Evolutionary conservation across 768 basidiomycete genomes (phyloP).

Genomic region (Mycena vitilis): DNA sequence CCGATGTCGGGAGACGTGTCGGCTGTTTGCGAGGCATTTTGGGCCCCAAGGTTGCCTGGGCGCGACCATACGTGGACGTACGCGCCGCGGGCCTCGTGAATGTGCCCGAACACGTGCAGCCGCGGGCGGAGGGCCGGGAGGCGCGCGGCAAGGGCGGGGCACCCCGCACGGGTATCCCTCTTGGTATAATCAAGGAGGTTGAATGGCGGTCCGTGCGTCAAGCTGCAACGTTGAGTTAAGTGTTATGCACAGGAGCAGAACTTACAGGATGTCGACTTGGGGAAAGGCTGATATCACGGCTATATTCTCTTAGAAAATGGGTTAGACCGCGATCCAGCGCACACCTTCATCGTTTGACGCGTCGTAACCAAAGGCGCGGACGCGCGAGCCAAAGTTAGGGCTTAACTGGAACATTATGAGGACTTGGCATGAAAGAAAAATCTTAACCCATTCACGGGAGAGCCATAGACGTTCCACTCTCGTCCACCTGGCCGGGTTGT

Average conservation of each 20-base stretch:
- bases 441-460: slow-evolving; percentile 59
- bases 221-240: slow-evolving; percentile 37
- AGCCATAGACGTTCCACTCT: slow-evolving; percentile 71
- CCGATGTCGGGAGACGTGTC: not conserved
- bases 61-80: slow-evolving; percentile 53
- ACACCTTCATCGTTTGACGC: slow-evolving; percentile 51
- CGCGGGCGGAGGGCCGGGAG: slow-evolving; percentile 55
- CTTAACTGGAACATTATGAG: not conserved
- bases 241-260: no score
- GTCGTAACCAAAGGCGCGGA: slow-evolving; percentile 67
- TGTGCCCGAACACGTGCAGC: slow-evolving; percentile 72
- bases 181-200: slow-evolving; percentile 63
- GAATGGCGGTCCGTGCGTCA: slow-evolving; percentile 72
- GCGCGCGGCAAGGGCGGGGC: slow-evolving; percentile 56
- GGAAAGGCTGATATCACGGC: slow-evolving; percentile 47
- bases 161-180: slow-evolving; percentile 57
- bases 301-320: slow-evolving; percentile 20
- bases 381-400: slow-evolving; percentile 35
- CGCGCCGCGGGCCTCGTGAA: slow-evolving; percentile 72
- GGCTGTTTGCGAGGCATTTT: slow-evolving; percentile 3
- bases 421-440: not conserved
- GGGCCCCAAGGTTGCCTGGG: slow-evolving; percentile 1
- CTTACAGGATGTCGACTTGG: slow-evolving; percentile 58
- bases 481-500: slow-evolving; percentile 50
- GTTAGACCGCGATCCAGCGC: not conserved